These are phyloP conservation scores for Vigna angularis DNA, from an alignment of 306 rosid species.

Conservation along the genomic window DNA sequence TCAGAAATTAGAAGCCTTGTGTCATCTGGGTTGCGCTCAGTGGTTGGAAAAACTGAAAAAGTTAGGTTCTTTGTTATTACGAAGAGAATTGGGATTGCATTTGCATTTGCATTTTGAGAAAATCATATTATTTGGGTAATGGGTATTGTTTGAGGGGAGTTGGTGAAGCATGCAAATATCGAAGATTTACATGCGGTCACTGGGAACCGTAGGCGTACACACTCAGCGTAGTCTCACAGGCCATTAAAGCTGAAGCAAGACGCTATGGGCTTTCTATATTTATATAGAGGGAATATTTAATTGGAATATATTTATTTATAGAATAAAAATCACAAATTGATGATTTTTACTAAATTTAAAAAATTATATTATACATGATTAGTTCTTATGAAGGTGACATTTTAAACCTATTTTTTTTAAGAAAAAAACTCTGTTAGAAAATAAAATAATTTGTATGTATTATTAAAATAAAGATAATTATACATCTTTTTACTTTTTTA, in stretches of 20 bases:
- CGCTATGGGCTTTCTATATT: slow-evolving; percentile 42
- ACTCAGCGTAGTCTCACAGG: slow-evolving; percentile 50
- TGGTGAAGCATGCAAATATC: slow-evolving; percentile 76
- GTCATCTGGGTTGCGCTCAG: slow-evolving; percentile 27
- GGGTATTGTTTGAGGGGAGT: slow-evolving; percentile 40
- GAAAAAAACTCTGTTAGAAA: no score
- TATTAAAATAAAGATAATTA: no score
- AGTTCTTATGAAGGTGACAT: no score
- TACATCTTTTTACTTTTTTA: no score
- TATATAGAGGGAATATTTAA: background rate
- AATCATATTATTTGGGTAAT: slow-evolving; percentile 27
- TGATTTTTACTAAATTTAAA: background rate
- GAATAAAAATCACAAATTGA: background rate
- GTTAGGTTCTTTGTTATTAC: slow-evolving; percentile 15
- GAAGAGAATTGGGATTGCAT: slow-evolving; percentile 24
- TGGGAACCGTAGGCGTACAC: slow-evolving; percentile 43
- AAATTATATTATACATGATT: no score
- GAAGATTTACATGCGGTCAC: slow-evolving; percentile 58
- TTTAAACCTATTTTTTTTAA: no score
- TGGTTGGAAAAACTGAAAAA: slow-evolving; percentile 26
- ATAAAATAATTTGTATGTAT: no score
- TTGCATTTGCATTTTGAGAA: slow-evolving; percentile 12
- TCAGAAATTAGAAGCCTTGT: slow-evolving; percentile 22
- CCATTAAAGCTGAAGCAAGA: slow-evolving; percentile 64
- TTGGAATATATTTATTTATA: background rate